A percentile compares a stretch with the other conserved stretches of the same genome.
phyloP scores from a whole-genome alignment of 169 alveolate genomes.

The Haemoproteus tartakovskyi region DNA sequence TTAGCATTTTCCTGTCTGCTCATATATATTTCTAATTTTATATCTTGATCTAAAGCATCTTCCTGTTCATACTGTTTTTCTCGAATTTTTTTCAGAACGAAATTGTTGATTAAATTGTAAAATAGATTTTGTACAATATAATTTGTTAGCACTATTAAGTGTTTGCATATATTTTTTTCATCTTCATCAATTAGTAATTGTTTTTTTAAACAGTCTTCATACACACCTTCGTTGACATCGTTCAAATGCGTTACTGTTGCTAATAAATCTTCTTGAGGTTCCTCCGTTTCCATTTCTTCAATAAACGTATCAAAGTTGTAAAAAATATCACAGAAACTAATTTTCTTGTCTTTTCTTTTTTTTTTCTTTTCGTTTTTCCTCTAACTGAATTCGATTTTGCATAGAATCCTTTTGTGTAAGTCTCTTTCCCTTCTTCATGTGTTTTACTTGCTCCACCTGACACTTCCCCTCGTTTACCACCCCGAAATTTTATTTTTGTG shows the following conservation, averaged over 20 bases:
- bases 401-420: neutral
- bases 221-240: conserved; percentile 4
- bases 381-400: neutral
- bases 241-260: neutral
- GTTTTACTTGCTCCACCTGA: neutral
- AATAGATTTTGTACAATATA: conserved; percentile 48
- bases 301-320: conserved; percentile 35
- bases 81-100: conserved; percentile 43
- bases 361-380: neutral
- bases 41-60: conserved; percentile 42
- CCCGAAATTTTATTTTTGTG: neutral
- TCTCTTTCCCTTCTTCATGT: neutral
- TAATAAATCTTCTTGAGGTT: neutral
- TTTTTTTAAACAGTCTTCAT: conserved; percentile 36
- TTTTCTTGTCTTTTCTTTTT: neutral
- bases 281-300: conserved; percentile 11
- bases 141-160: conserved; percentile 39
- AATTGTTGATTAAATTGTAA: conserved; percentile 50
- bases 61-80: conserved; percentile 53
- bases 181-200: conserved; percentile 26
- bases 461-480: neutral
- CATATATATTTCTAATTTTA: conserved; percentile 29
- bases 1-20: conserved; percentile 30
- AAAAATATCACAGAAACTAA: conserved; percentile 39
- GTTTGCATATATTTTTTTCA: conserved; percentile 58